These are phyloP conservation scores for Trichocladium antarcticum DNA, from an alignment of 495 filamentous ascomycete species.

Conservation along the genomic window DNA sequence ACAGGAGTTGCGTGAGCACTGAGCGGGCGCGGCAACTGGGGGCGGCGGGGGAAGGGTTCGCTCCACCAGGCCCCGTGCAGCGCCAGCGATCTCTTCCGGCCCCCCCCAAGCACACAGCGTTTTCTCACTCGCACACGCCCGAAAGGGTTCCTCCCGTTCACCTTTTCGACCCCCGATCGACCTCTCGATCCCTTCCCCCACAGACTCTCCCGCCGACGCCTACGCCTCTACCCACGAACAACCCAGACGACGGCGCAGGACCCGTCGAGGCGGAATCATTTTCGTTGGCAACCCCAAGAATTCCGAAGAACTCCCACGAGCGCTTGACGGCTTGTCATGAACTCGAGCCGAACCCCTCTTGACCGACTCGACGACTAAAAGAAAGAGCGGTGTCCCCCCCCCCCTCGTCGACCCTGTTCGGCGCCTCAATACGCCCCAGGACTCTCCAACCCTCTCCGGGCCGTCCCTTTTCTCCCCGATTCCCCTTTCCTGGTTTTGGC, in stretches of 20 bases:
- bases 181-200: conserved; percentile 2
- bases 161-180: not conserved
- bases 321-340: conserved; percentile 22
- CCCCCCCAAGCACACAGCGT: conserved; percentile 1
- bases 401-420: conserved; percentile 14
- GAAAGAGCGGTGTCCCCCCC: conserved; percentile 32
- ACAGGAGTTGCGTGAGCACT: conserved; percentile 15
- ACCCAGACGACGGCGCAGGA: not conserved
- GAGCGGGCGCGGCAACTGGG: conserved; percentile 12
- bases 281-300: not conserved
- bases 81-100: conserved; percentile 4
- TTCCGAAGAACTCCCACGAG: not conserved
- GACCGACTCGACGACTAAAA: conserved; percentile 24
- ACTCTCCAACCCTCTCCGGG: conserved; percentile 22
- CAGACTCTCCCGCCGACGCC: conserved; percentile 1
- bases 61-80: conserved; percentile 10
- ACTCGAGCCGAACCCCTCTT: conserved; percentile 16
- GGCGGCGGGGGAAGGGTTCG: not conserved
- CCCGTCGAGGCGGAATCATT: not conserved
- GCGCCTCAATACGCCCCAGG: conserved; percentile 24
- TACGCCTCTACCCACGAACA: not conserved
- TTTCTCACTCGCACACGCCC: conserved; percentile 7
- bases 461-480: conserved; percentile 14
- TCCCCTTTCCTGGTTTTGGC: conserved; percentile 18
- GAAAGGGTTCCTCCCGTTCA: conserved; percentile 4